phyloP scores from a whole-genome alignment of 257 asterid species.

The Solanum etuberosum region DNA sequence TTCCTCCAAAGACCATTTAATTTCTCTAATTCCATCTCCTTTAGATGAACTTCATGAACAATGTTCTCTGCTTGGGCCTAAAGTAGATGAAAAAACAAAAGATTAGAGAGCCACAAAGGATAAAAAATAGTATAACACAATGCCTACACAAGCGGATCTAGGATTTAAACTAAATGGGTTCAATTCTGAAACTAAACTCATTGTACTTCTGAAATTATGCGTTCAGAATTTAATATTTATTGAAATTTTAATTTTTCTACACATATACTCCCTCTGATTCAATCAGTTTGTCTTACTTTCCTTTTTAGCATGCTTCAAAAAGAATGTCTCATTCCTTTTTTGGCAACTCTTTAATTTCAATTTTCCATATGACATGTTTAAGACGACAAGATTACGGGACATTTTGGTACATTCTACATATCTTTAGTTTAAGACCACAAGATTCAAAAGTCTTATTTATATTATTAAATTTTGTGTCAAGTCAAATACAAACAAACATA shows the following conservation, averaged over 20 bases:
- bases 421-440: not conserved
- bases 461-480: not conserved
- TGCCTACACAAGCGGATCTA: not conserved
- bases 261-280: not conserved
- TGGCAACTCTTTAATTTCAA: not conserved
- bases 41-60: constrained; percentile 43
- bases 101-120: not conserved
- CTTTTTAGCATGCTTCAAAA: not conserved
- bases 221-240: not conserved
- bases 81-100: constrained; percentile 1
- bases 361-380: not conserved
- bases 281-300: not conserved
- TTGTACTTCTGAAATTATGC: not conserved
- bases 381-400: not conserved
- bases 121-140: not conserved
- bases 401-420: not conserved
- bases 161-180: not conserved
- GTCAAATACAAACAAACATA: not conserved
- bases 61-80: constrained; percentile 90
- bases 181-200: not conserved
- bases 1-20: constrained; percentile 50
- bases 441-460: not conserved
- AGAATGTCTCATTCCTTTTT: not conserved
- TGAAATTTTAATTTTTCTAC: not conserved
- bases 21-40: constrained; percentile 77